Evolutionary conservation across 805 yeast genomes (phyloP).

Genomic region (Henningerozyma blattae): DNA sequence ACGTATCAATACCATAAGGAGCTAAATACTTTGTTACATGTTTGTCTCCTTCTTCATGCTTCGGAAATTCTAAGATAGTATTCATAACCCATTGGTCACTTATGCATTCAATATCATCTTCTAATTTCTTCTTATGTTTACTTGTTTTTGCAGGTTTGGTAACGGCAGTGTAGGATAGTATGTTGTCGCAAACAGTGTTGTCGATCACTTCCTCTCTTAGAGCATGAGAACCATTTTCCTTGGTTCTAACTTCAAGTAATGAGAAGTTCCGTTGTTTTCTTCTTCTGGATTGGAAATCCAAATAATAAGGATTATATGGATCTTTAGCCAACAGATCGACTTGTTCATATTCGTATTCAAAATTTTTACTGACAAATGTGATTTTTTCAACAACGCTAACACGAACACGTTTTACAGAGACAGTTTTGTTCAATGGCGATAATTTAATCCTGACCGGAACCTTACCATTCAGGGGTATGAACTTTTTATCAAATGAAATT

Average conservation of each 20-base stretch:
- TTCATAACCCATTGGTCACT: slow-evolving; percentile 20
- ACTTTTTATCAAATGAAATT: slow-evolving; percentile 60
- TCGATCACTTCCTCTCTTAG: slow-evolving; percentile 48
- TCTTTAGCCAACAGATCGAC: slow-evolving; percentile 28
- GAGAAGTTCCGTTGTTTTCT: slow-evolving; percentile 43
- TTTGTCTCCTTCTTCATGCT: slow-evolving; percentile 18
- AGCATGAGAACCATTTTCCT: slow-evolving; percentile 34
- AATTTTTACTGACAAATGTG: slow-evolving; percentile 48
- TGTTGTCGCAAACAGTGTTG: slow-evolving; percentile 45
- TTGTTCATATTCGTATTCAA: slow-evolving; percentile 43
- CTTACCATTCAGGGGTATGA: slow-evolving; percentile 51
- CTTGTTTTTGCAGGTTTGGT: not conserved
- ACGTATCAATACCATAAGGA: slow-evolving; percentile 26
- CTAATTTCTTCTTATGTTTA: slow-evolving; percentile 24
- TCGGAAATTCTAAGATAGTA: slow-evolving; percentile 22
- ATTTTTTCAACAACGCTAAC: slow-evolving; percentile 58
- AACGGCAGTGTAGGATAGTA: slow-evolving; percentile 38
- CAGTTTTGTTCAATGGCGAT: slow-evolving; percentile 52
- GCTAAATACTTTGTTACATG: slow-evolving; percentile 18
- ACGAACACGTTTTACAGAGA: slow-evolving; percentile 50
- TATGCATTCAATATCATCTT: slow-evolving; percentile 9
- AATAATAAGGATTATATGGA: slow-evolving; percentile 25
- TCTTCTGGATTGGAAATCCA: slow-evolving; percentile 24
- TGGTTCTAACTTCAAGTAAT: slow-evolving; percentile 55
- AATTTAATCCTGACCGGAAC: slow-evolving; percentile 51